Base-by-base conservation (phyloP, 352 stramenopile genomes). In the Synura sp. region DNA sequence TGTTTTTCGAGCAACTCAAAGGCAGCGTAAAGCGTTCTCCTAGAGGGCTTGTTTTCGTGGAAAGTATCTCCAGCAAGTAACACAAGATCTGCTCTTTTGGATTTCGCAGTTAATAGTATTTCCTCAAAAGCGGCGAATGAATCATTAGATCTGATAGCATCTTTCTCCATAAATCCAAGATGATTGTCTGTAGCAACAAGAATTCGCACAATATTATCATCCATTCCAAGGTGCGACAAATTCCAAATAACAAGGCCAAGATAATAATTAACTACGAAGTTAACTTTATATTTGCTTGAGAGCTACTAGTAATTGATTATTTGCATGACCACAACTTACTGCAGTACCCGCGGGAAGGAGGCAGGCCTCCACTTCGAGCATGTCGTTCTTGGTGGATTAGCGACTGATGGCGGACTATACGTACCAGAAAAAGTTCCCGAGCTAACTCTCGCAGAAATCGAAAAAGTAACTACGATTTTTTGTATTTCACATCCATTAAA, bases 161-260 rank as follows among this genome's bases (percentile, higher is more conserved):
- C 95, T 69, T 94, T 93, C 86, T 99, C 94, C 60, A 1, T 31
- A 33, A 92, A 98, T 57, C 96, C 94, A 33, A 99, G 83, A 83
- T 99, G 96, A 84, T 98, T 99, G 87, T 99, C 96, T n/a, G 96
- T 99, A 31, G 93, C 91, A 44, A 99, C 75, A 70, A 99, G 82
- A 80, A 99, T 92, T 9, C 89, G 83, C 12, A 97, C 80, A 17
- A 84, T 91, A 73, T 94, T 82, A n/a, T 76, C 63, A 34, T 76
- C 63, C 63, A 76, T 76, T 38, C 34, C 2, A 38, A 38, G n/a
- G n/a, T n/a, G n/a, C n/a, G n/a, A n/a, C n/a, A n/a, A n/a, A n/a
- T n/a, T n/a, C n/a, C n/a, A n/a, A n/a, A n/a, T n/a, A n/a, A n/a
- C n/a, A n/a, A n/a, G n/a, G n/a, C n/a, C n/a, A n/a, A n/a, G n/a